phyloP scores from a whole-genome alignment of 169 alveolate genomes.

The Plasmodium ovale region DNA sequence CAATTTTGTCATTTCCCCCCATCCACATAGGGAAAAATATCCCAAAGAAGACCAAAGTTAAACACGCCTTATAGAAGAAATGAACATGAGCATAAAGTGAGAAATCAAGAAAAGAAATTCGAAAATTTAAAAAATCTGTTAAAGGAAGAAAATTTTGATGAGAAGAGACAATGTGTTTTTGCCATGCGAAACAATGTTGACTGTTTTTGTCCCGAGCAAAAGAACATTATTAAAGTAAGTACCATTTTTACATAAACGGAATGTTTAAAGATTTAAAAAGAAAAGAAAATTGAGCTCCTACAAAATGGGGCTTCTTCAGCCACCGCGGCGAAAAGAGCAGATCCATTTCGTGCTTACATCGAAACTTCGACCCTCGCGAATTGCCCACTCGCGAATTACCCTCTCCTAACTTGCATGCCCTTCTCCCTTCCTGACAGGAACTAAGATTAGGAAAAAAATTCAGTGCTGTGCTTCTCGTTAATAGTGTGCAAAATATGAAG shows the following conservation, averaged over 20 bases:
- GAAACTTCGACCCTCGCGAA: no score
- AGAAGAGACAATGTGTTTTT: slow-evolving; percentile 34
- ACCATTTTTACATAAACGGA: no score
- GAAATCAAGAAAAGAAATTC: slow-evolving; percentile 29
- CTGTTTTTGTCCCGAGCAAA: slow-evolving; percentile 9
- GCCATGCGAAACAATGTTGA: slow-evolving; percentile 28
- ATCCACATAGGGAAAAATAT: not conserved
- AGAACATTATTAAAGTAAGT: slow-evolving; percentile 26
- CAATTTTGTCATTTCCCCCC: not conserved
- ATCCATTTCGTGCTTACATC: no score
- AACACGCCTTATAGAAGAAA: slow-evolving; percentile 30
- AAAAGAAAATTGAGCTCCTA: not conserved
- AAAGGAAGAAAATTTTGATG: slow-evolving; percentile 15
- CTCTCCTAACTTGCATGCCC: no score
- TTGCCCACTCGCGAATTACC: no score
- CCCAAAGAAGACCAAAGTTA: slow-evolving; percentile 14
- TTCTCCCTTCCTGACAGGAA: not conserved
- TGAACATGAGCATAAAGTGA: slow-evolving; percentile 22
- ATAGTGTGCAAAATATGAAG: slow-evolving; percentile 34
- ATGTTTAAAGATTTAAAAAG: not conserved
- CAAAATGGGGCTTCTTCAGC: not conserved
- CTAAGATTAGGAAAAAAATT: slow-evolving; percentile 11
- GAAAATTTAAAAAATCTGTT: slow-evolving; percentile 19
- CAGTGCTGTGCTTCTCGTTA: slow-evolving; percentile 29
- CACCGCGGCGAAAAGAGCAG: no score